A percentile compares a stretch with the other conserved stretches of the same genome.
These are phyloP conservation scores for Fusarium sp. DNA, from an alignment of 2,329 filamentous ascomycete genomes.

Conservation along the genomic window DNA sequence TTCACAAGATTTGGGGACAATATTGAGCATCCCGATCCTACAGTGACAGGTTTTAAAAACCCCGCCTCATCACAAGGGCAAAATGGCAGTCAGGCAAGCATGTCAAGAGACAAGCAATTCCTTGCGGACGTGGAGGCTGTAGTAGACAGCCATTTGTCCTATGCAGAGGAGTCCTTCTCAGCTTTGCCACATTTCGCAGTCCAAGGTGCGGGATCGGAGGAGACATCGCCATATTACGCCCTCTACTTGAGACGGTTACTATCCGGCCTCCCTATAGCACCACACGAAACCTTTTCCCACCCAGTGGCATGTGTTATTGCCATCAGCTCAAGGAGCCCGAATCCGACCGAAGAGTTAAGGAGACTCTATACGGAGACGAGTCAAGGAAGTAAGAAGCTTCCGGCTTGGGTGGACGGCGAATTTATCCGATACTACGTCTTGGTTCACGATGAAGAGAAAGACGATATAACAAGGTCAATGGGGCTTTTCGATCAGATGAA, in stretches of 20 bases:
- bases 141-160: conserved; percentile 80
- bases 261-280: conserved; percentile 79
- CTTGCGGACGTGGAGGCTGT: conserved; percentile 80
- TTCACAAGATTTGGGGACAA: conserved; percentile 78
- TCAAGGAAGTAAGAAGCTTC: conserved; percentile 77
- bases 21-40: conserved; percentile 62
- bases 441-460: conserved; percentile 94
- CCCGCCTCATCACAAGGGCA: conserved; percentile 54
- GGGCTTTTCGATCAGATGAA: conserved; percentile 98
- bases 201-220: conserved; percentile 58
- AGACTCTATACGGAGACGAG: conserved; percentile 87
- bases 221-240: conserved; percentile 82
- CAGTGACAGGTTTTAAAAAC: conserved; percentile 45
- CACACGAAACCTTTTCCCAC: conserved; percentile 94
- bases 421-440: conserved; percentile 96
- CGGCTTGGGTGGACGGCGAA: conserved; percentile 88
- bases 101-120: conserved; percentile 47
- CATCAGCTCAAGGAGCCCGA: conserved; percentile 86
- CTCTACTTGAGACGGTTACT: conserved; percentile 86
- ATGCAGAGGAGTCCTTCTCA: conserved; percentile 72
- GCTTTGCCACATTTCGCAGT: conserved; percentile 51
- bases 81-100: conserved; percentile 44
- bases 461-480: conserved; percentile 91
- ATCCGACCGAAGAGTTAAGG: conserved; percentile 87
- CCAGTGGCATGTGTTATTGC: conserved; percentile 95